These are phyloP conservation scores for Penicillium rolfsii DNA, from an alignment of 2,329 filamentous ascomycete genomes.

Conservation along the genomic window DNA sequence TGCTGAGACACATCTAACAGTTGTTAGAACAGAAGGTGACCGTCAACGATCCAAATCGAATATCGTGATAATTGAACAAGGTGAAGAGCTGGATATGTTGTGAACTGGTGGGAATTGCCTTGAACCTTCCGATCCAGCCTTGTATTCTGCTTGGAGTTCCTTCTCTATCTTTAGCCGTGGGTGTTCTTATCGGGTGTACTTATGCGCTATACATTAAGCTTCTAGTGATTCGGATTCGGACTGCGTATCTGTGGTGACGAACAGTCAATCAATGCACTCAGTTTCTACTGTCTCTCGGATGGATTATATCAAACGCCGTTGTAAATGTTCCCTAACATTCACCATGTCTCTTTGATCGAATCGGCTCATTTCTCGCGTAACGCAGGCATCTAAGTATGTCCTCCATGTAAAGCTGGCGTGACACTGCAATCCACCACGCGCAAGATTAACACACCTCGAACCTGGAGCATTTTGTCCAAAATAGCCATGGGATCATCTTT, in stretches of 20 bases:
- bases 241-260: not conserved
- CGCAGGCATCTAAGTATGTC: slow-evolving; percentile 61
- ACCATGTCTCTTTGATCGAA: slow-evolving; percentile 51
- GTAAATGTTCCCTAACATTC: slow-evolving; percentile 22
- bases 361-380: slow-evolving; percentile 61
- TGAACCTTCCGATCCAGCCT: not conserved
- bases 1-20: slow-evolving; percentile 29
- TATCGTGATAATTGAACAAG: not conserved
- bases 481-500: slow-evolving; percentile 55
- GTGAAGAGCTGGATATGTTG: not conserved
- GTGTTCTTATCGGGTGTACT: not conserved
- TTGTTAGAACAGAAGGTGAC: slow-evolving; percentile 13
- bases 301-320: slow-evolving; percentile 11
- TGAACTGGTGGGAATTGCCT: not conserved
- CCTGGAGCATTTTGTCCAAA: slow-evolving; percentile 59
- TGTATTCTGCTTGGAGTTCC: not conserved
- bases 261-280: not conserved
- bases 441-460: slow-evolving; percentile 57
- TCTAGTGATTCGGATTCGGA: not conserved
- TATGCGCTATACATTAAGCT: not conserved
- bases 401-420: slow-evolving; percentile 56
- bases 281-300: not conserved
- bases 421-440: slow-evolving; percentile 59
- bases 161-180: not conserved
- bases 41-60: not conserved